These are phyloP conservation scores for Neodidymelliopsis sp. DNA, from an alignment of 2,329 filamentous ascomycete genomes.

Conservation along the genomic window DNA sequence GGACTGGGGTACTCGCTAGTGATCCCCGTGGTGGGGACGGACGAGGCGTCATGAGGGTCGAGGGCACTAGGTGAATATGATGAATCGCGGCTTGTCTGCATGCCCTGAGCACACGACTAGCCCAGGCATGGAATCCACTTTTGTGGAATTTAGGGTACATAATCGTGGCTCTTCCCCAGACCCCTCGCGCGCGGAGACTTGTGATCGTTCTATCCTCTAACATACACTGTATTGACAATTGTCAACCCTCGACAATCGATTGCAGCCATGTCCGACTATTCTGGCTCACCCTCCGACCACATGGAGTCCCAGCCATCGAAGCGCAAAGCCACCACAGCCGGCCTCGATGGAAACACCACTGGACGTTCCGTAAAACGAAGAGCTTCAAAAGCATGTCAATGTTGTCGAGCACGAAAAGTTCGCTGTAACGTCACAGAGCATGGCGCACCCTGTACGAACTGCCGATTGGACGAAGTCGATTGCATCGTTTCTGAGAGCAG, in stretches of 20 bases:
- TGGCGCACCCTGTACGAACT: conserved; percentile 86
- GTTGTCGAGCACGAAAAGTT: conserved; percentile 87
- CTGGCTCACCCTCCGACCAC: conserved; percentile 46
- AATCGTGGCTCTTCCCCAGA: conserved; percentile 38
- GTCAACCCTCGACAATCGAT: conserved; percentile 19
- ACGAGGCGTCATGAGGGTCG: conserved; percentile 47
- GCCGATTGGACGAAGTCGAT: conserved; percentile 79
- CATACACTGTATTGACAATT: conserved; percentile 25
- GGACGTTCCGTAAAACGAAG: conserved; percentile 75
- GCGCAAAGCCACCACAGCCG: conserved; percentile 65
- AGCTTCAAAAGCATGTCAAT: conserved; percentile 90
- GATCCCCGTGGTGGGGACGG: conserved; percentile 44
- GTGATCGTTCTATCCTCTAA: conserved; percentile 19
- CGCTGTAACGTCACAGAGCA: conserved; percentile 91
- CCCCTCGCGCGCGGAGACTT: conserved; percentile 33
- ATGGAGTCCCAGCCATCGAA: conserved; percentile 55
- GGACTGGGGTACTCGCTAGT: conserved; percentile 48
- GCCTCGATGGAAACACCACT: conserved; percentile 58
- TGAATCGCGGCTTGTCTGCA: conserved; percentile 41
- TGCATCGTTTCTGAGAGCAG: conserved; percentile 76
- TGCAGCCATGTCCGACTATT: conserved; percentile 49
- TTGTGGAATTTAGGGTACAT: conserved; percentile 44
- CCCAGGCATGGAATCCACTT: conserved; percentile 41
- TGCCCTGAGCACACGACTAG: conserved; percentile 40
- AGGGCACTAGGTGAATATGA: conserved; percentile 38